Evolutionary conservation across 2,329 filamentous ascomycete genomes (phyloP), one percentile per base, ranked within the genome.

Genomic region (Westerdykella sp.): DNA sequence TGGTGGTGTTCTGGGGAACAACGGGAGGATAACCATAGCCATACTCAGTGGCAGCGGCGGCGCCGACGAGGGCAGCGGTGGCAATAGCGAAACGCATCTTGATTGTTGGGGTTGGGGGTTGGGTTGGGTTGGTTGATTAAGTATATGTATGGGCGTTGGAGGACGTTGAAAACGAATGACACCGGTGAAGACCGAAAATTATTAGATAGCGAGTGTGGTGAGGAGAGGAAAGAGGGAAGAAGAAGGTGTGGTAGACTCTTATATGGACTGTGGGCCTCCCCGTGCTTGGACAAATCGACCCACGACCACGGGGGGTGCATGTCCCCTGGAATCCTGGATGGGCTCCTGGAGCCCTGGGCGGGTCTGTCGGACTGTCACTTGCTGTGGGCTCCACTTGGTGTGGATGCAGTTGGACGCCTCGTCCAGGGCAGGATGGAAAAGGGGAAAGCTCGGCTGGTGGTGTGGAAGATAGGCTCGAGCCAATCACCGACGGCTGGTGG

Each of bases 11-110:
- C 45, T 53, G 45, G 43, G 57, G 49, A 22, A 43, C 45, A 34
- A 40, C 42, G 35, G 41, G 41, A 40, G 50, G 41, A 40, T 48
- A 35, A 14, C 32, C 16, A 9, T 15, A 14, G 32, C n/a, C 32
- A 35, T 18, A 14, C 16, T 35, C n/a, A 44, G 57, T 55, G 40
- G 53, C 43, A 44, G 51, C 59, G 38, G 48, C 55, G 43, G 55
- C 63, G 36, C 56, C 59, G 48, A 65, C 42, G 51, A 56, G 54
- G 49, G 63, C 56, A 46, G 62, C 45, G 47, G 56, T 51, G 44
- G 57, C 58, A 53, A 62, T 38, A 31, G 50, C 60, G 57, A 61
- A 67, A 48, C 59, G 59, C 67, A 69, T 69, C 41, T 62, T 69
- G 65, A 62, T 57, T 56, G 57, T 56, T 47, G 42, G 46, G n/a